Percentiles rank a stretch among this genome's conserved stretches.
Conservation (phyloP, 1,139 yeast genomes). For the Nadsonia commutata region DNA sequence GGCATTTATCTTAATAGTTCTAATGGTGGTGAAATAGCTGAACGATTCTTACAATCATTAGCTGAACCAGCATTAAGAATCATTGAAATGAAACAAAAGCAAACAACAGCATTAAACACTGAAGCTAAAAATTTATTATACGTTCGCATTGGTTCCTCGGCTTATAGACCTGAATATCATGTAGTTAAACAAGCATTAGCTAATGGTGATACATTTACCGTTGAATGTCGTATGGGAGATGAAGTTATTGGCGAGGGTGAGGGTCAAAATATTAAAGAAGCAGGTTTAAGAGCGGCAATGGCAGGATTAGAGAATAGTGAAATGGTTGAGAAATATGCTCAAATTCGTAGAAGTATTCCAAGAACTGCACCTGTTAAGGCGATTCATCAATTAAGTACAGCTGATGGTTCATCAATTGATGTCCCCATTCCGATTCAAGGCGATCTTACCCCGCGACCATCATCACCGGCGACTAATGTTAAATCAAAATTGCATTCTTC, state of each 20-base stretch:
- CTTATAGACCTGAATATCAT: slow-evolving; percentile 51
- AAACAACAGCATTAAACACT: slow-evolving; percentile 29
- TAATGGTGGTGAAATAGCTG: slow-evolving; percentile 33
- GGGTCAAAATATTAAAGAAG: slow-evolving; percentile 44
- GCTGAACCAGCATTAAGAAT: slow-evolving; percentile 37
- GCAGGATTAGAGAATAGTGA: slow-evolving; percentile 45
- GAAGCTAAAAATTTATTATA: slow-evolving; percentile 70
- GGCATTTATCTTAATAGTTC: slow-evolving; percentile 52
- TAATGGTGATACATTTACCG: slow-evolving; percentile 34
- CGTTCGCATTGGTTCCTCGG: slow-evolving; percentile 65
- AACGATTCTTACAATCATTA: slow-evolving; percentile 45
- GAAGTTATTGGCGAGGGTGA: slow-evolving; percentile 41
- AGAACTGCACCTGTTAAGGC: neutral
- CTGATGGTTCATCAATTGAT: neutral
- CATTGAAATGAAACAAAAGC: slow-evolving; percentile 18
- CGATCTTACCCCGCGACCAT: neutral
- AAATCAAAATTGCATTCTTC: neutral
- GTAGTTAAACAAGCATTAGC: slow-evolving; percentile 38
- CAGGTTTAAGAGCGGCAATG: slow-evolving; percentile 66
- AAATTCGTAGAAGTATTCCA: neutral
- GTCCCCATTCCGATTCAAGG: neutral
- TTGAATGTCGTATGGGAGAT: slow-evolving; percentile 50
- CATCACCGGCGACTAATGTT: no score
- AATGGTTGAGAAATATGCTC: slow-evolving; percentile 42
- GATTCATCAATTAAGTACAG: neutral